Evolutionary conservation across 768 basidiomycete genomes (phyloP), one percentile per base, ranked within the genome.

Genomic region (Mycena haematopus): DNA sequence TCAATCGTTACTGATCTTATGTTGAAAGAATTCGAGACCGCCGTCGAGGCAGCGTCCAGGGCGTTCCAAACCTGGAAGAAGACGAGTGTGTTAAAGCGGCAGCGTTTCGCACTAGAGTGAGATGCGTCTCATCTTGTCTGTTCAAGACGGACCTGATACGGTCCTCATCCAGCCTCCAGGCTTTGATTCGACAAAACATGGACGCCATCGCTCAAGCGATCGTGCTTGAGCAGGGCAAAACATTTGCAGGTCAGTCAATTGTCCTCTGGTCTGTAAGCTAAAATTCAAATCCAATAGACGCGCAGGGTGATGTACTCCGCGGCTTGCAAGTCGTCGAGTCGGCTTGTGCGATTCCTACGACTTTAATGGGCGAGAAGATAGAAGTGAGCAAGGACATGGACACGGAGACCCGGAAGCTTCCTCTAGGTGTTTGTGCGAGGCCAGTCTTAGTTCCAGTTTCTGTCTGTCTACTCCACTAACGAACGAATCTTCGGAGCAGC

Each of bases 351-450:
- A 89, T 93, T 65, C 94, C 96, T 0, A 88, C 88, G 0, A 90
- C 87, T 9, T 77, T 99, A 24, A 79, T 96, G 27, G 96, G 95
- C 1, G 93, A 96, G 63, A 95, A 96, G 73, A 77, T 98, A 45
- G 97, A 99, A 82, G 92, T 98, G 8, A 92, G 91, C 77, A 93
- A 88, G 74, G 96, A 98, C 72, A 99, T 99, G 96, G 96, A 99
- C 72, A 97, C 96, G 5, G 88, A 93, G 65, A 88, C 90, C 15
- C 86, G 95, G 50, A 86, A 86, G 67, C 75, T 93, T 19, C 93
- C 96, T 3, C 79, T 98, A 6, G 96, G 96, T 57, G 95, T 99
- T 33, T 92, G 90, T 63, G 95, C 90, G 44, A 66, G 62, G 62
- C 51, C 11, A 21, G 52, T 45, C 47, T 63, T 35, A 11, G 6